Conservation (phyloP, 805 yeast genomes). For the Ogataea paraovalis region DNA sequence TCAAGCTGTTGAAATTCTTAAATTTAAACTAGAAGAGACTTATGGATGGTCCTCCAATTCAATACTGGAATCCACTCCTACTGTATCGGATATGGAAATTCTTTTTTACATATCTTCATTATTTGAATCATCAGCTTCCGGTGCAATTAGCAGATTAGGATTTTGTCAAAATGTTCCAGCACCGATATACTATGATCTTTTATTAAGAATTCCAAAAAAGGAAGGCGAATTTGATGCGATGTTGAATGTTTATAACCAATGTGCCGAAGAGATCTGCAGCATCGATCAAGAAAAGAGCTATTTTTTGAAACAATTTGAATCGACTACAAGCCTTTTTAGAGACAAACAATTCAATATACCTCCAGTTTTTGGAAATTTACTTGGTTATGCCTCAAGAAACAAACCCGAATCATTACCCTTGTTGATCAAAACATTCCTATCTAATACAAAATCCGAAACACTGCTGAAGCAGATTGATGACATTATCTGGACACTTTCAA, state of each 20-base stretch:
- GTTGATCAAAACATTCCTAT: conserved; percentile 17
- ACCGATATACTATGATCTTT: conserved; percentile 27
- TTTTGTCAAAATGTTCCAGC: conserved; percentile 19
- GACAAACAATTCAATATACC: conserved; percentile 23
- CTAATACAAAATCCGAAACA: conserved; percentile 8
- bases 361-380: conserved; percentile 26
- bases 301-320: conserved; percentile 17
- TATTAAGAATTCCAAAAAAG: conserved; percentile 24
- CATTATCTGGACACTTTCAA: conserved; percentile 27
- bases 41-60: conserved; percentile 16
- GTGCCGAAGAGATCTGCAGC: conserved; percentile 14
- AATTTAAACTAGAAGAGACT: conserved; percentile 19
- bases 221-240: conserved; percentile 24
- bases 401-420: conserved; percentile 18
- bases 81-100: conserved; percentile 19
- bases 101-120: conserved; percentile 28
- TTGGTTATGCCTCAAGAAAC: conserved; percentile 22
- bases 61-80: neutral
- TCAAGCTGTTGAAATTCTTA: conserved; percentile 15
- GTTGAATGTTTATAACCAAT: conserved; percentile 21
- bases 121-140: conserved; percentile 18
- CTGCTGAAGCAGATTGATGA: conserved; percentile 25
- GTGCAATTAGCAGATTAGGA: conserved; percentile 16
- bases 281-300: conserved; percentile 29
- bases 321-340: conserved; percentile 2